These are phyloP conservation scores for Pichia cabralensis DNA, from an alignment of 805 yeast species.

Conservation along the genomic window DNA sequence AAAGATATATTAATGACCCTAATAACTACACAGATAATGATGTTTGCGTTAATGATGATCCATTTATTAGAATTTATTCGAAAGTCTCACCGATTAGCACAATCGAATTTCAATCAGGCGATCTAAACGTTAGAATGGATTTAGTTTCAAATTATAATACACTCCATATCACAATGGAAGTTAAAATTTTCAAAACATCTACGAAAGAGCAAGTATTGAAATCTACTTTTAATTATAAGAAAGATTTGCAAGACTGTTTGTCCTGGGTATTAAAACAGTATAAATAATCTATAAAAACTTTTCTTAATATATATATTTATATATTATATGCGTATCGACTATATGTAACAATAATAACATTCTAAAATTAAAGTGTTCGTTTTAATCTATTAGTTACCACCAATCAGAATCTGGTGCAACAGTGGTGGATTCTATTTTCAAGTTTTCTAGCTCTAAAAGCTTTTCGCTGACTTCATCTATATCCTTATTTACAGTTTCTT, in stretches of 20 bases:
- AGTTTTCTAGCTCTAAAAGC: background rate
- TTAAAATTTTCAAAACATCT: constrained; percentile 12
- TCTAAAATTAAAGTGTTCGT: too few relatives aligned
- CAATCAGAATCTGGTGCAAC: constrained; percentile 3
- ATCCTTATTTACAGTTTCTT: too few relatives aligned
- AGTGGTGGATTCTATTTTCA: constrained; percentile 4
- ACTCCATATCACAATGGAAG: constrained; percentile 9
- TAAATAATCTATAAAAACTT: background rate
- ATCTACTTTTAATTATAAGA: constrained; percentile 38
- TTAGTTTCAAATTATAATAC: constrained; percentile 10
- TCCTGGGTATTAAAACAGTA: constrained; percentile 30
- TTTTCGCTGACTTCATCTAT: background rate
- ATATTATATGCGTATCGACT: too few relatives aligned
- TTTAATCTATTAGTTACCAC: too few relatives aligned
- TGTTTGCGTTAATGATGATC: constrained; percentile 8
- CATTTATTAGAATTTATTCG: constrained; percentile 16
- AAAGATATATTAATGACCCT: constrained; percentile 16
- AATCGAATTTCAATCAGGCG: constrained; percentile 3
- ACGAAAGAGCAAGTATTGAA: constrained; percentile 31
- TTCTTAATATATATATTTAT: too few relatives aligned
- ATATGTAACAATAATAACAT: too few relatives aligned
- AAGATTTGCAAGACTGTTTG: constrained; percentile 46
- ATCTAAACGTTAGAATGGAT: constrained; percentile 9
- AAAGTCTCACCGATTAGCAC: constrained; percentile 17
- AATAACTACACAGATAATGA: constrained; percentile 2